phyloP scores from a whole-genome alignment of 768 basidiomycete genomes.

The Russula sp. region DNA sequence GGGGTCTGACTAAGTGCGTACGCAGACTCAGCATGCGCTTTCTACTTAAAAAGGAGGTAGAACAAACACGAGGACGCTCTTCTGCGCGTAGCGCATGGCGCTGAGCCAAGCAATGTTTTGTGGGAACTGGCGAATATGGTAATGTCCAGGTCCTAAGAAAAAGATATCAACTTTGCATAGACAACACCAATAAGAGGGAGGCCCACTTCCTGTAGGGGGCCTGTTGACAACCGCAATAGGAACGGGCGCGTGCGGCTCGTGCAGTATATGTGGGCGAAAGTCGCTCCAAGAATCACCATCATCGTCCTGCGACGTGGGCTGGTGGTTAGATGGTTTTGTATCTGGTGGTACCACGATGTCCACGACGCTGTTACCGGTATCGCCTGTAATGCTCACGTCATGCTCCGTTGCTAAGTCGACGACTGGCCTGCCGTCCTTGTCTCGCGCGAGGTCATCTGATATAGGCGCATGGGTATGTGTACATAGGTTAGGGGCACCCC shows the following conservation, averaged over 20 bases:
- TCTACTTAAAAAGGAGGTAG: not conserved
- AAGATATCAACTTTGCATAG: not conserved
- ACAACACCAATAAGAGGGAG: not conserved
- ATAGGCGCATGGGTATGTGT: not conserved
- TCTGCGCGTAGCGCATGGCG: constrained; percentile 50
- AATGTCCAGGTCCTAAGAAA: constrained; percentile 36
- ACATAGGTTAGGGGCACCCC: not conserved
- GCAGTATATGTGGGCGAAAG: constrained; percentile 55
- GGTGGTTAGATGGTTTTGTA: not conserved
- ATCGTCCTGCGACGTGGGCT: constrained; percentile 7
- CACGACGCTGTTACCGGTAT: not conserved
- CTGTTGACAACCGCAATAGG: constrained; percentile 64
- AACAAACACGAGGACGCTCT: constrained; percentile 54
- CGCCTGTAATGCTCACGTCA: not conserved
- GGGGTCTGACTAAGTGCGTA: constrained; percentile 48
- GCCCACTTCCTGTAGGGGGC: constrained; percentile 46
- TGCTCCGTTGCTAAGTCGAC: not conserved
- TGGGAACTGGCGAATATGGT: constrained; percentile 40
- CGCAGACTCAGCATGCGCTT: not conserved
- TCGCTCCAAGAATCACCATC: constrained; percentile 34
- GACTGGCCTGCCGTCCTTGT: not conserved
- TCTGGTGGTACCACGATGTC: not conserved
- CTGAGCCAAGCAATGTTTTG: constrained; percentile 67
- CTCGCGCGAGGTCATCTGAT: not conserved
- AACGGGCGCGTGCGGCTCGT: constrained; percentile 46